A percentile compares a stretch with the other conserved stretches of the same genome.
These are phyloP conservation scores for Boletus albobrunnescens DNA, from an alignment of 1,284 basidiomycete genomes.

Conservation along the genomic window DNA sequence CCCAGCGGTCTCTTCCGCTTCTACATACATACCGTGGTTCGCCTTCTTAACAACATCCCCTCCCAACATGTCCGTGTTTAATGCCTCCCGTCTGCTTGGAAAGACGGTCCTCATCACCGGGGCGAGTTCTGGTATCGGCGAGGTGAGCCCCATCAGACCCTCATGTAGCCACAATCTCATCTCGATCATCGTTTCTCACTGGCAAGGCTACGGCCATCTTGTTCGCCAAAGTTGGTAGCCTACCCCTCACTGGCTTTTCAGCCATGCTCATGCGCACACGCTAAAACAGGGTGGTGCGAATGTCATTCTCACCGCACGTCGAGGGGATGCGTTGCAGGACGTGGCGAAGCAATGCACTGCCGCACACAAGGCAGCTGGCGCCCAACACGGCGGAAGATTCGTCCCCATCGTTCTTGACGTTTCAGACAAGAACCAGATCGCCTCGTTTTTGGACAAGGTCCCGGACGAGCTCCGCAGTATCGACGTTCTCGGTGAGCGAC, in stretches of 20 bases:
- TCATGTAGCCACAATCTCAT: not conserved
- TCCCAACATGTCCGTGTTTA: conserved; percentile 70
- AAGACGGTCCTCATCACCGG: conserved; percentile 88
- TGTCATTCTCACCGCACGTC: conserved; percentile 69
- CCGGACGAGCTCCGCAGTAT: conserved; percentile 63
- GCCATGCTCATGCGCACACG: not conserved
- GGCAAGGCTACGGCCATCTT: conserved; percentile 75
- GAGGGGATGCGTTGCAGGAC: conserved; percentile 59
- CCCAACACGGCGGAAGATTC: conserved; percentile 71
- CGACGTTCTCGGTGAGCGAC: conserved; percentile 65
- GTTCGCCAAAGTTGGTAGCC: conserved; percentile 65
- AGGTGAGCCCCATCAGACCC: conserved; percentile 38
- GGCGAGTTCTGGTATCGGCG: conserved; percentile 80
- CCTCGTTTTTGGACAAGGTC: conserved; percentile 61
- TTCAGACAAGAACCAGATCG: conserved; percentile 66
- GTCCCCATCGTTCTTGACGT: conserved; percentile 69
- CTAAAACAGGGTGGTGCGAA: conserved; percentile 68
- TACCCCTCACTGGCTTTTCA: not conserved
- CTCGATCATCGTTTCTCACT: not conserved
- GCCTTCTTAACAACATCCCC: too few relatives aligned
- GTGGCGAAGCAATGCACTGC: conserved; percentile 61
- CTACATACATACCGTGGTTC: too few relatives aligned
- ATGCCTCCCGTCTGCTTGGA: conserved; percentile 68
- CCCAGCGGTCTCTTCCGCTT: not conserved
- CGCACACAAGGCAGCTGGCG: conserved; percentile 69